Evolutionary conservation across 192 early-diverging fungal species (phyloP), one percentile per base, ranked within the genome.

Genomic region (Coemansia sp.): DNA sequence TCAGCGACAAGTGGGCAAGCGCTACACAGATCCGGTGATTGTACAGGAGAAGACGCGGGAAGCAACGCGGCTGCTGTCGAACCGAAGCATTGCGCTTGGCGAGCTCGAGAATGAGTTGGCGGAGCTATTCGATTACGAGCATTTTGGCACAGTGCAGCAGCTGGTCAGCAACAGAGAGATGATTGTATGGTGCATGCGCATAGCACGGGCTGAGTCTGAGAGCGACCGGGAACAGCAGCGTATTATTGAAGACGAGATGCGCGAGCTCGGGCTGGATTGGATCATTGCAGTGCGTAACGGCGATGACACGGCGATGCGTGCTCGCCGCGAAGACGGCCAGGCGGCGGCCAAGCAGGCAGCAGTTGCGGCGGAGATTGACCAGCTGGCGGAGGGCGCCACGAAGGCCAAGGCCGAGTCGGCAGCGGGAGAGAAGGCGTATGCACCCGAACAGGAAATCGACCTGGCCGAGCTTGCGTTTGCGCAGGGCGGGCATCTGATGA

Each of bases 21-120:
- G 90, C 62, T 97, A 93, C 78, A 62, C 85, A 10, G 97, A 98
- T 70, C 88, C 94, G 0, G 88, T 88, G 58, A 81, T 83, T 8
- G 91, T 95, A 21, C 95, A 96, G 78, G 86, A 91, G 54, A 99
- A 99, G 81, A 89, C 97, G 0, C 75, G 78, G 0, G 82, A 76
- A 16, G 92, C 93, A 0, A 76, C 93, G 63, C 82, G 85, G 2
- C 86, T 98, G 27, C 78, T 99, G 22, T 67, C 82, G 8, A 85
- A 87, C 52, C 84, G 87, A 5, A 61, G 73, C 4, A 75, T 88
- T 49, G 83, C 82, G 56, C 83, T 83, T 23, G 87, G 95, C 53
- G 95, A 96, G 74, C 85, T 89, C 54, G 97, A 99, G 85, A 98
- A 99, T 81, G 91, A 92, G 64, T 81, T 99, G 64, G 94, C 97